Evolutionary conservation across 805 yeast species (phyloP), one percentile per base, ranked within the genome.

Genomic region (Blastobotrys mokoenaii): DNA sequence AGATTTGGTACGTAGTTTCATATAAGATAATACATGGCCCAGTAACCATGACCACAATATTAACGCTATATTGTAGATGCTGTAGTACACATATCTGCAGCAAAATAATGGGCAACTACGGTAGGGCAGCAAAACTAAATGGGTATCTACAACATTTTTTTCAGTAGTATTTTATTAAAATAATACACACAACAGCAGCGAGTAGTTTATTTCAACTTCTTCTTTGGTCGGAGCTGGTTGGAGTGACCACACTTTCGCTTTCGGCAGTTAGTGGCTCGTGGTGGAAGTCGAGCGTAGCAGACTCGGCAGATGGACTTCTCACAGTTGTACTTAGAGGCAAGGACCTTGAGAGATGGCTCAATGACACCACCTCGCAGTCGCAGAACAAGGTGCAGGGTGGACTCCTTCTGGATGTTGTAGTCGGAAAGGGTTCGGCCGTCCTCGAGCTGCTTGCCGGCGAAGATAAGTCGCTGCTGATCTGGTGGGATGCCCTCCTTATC

Each of bases 201-300:
- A 70, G 68, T 64, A 68, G 75, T 71, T 75, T 77, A 89, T 81
- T 89, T 88, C 73, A 87, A 82, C 89, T 90, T 90, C 95, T 90
- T 90, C 95, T 90, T 93, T 77, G 97, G 97, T 82, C 98, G 88
- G 76, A 93, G 86, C 81, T 93, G 98, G 83, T 93, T 93, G 73
- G 96, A 80, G 94, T 93, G 98, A 70, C 98, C 98, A 79, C 98
- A 93, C 84, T 93, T 93, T 87, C 97, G 88, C 97, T 93, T 93
- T 82, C 98, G 88, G 84, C 98, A 93, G 96, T 93, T 93, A 76
- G 97, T 93, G 66, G 98, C 98, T 85, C 97, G 94, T 77, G 98
- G 96, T 70, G 98, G 98, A 71, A 93, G 89, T 82, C 98, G 93
- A 67, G 98, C 97, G 84, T 93, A 93, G 81, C 98, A 93, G 74